phyloP scores from a whole-genome alignment of 208 protist species.

The Entamoeba histolytica region DNA sequence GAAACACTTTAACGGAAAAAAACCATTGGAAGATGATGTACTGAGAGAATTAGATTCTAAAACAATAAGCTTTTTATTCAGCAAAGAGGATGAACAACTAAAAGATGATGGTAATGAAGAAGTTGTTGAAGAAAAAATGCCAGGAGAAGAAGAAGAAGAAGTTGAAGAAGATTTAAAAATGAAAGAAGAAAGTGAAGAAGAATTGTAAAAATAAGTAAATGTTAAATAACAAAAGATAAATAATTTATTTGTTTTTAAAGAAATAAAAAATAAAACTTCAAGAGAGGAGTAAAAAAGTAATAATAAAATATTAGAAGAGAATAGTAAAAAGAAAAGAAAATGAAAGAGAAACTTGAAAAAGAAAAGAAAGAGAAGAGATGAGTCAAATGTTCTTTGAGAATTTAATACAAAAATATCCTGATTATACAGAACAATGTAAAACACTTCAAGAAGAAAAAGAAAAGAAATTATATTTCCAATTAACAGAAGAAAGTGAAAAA shows the following conservation, averaged over 20 bases:
- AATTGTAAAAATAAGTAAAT: neutral
- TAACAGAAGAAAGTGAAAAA: neutral
- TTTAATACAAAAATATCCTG: neutral
- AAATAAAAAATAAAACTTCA: no score
- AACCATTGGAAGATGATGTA: neutral
- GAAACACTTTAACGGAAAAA: neutral
- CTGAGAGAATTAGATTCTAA: neutral
- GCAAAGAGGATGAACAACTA: neutral
- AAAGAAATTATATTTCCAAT: neutral
- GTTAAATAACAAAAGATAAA: no score
- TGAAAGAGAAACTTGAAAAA: neutral
- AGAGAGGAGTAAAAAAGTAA: neutral
- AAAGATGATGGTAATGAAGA: neutral
- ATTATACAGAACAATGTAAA: neutral
- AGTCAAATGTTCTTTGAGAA: neutral
- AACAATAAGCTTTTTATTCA: neutral
- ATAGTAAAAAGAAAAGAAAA: no score
- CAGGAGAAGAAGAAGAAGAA: neutral
- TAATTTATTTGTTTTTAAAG: no score
- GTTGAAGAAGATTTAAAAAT: neutral
- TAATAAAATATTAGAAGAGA: neutral
- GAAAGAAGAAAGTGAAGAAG: neutral
- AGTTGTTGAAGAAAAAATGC: neutral
- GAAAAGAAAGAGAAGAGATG: neutral
- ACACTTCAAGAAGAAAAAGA: neutral